phyloP scores from a whole-genome alignment of 345 rosid genomes.

The Fremontodendron californicum region DNA sequence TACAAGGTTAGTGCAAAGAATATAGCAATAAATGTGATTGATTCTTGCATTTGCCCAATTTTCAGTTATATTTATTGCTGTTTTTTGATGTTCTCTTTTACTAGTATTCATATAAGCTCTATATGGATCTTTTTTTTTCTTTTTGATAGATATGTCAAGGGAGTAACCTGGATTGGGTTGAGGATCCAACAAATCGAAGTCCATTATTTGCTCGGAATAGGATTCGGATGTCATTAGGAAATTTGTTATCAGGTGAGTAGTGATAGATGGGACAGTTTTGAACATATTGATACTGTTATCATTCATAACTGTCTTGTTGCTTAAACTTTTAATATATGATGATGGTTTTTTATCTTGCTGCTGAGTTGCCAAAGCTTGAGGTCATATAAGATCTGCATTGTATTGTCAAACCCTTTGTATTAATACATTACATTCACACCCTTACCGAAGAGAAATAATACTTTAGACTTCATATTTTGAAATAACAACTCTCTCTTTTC shows the following conservation, averaged over 20 bases:
- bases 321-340: not conserved
- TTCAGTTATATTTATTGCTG: not conserved
- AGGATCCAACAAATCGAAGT: constrained; percentile 83
- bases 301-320: not conserved
- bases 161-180: constrained; percentile 59
- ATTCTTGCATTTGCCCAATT: not conserved
- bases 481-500: constrained; percentile 15
- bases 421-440: not conserved
- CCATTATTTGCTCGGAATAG: constrained; percentile 73
- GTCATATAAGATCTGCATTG: not conserved
- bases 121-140: not conserved
- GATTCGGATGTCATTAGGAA: constrained; percentile 64
- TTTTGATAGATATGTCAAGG: constrained; percentile 61
- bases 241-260: constrained; percentile 58
- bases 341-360: not conserved
- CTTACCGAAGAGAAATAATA: not conserved
- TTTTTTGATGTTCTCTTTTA: not conserved
- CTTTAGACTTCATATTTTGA: constrained; percentile 9
- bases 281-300: not conserved
- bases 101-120: constrained; percentile 4
- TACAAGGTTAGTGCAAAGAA: constrained; percentile 50
- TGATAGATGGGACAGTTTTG: constrained; percentile 5
- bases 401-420: not conserved
- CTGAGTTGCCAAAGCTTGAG: constrained; percentile 9
- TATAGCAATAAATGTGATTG: not conserved